Evolutionary conservation across 306 rosid species (phyloP).

Genomic region (Macrotyloma uniflorum): DNA sequence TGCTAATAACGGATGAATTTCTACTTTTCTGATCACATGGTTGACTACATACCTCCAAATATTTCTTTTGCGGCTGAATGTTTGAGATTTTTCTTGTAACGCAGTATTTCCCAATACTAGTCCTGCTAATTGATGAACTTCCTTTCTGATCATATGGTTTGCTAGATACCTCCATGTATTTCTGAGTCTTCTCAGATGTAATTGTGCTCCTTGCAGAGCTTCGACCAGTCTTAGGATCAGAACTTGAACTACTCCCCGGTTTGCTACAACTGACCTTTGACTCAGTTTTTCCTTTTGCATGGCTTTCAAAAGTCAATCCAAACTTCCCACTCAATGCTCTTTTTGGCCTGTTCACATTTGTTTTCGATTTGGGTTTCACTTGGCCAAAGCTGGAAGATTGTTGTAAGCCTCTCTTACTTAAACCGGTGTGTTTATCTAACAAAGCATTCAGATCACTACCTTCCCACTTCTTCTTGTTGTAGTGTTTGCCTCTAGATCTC

Average conservation of each 20-base stretch:
- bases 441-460: slow-evolving; percentile 40
- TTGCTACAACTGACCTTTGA: slow-evolving; percentile 38
- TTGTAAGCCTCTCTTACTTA: slow-evolving; percentile 32
- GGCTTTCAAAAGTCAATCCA: slow-evolving; percentile 38
- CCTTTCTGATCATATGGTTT: slow-evolving; percentile 39
- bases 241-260: slow-evolving; percentile 39
- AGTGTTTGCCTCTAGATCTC: slow-evolving; percentile 76
- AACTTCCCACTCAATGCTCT: slow-evolving; percentile 43
- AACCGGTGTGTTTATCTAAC: slow-evolving; percentile 48
- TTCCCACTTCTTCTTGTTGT: slow-evolving; percentile 60
- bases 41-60: slow-evolving; percentile 48
- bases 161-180: slow-evolving; percentile 48
- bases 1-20: slow-evolving; percentile 49
- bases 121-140: slow-evolving; percentile 47
- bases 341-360: slow-evolving; percentile 33
- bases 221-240: slow-evolving; percentile 42
- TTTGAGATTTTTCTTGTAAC: slow-evolving; percentile 48
- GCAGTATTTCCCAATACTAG: slow-evolving; percentile 52
- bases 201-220: slow-evolving; percentile 52
- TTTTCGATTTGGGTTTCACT: slow-evolving; percentile 47
- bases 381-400: slow-evolving; percentile 37
- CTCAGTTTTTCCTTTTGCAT: slow-evolving; percentile 41
- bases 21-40: slow-evolving; percentile 42
- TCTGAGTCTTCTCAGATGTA: slow-evolving; percentile 50
- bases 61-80: slow-evolving; percentile 38